These are phyloP conservation scores for Sugiyamaella smithiae DNA, from an alignment of 805 yeast species.

Conservation along the genomic window DNA sequence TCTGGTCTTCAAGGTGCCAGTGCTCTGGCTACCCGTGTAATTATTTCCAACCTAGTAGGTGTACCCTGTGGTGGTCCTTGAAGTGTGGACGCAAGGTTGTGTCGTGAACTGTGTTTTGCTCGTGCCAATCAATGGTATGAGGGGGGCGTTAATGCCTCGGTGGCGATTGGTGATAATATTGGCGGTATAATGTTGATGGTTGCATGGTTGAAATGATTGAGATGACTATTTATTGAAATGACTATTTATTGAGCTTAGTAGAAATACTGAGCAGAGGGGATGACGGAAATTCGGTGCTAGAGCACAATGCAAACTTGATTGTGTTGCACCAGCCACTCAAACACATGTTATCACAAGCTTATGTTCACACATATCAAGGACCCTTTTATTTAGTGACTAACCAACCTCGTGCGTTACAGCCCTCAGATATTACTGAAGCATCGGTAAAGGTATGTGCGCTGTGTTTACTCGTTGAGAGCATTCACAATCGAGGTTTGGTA, in stretches of 20 bases:
- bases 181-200: no score
- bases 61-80: not conserved
- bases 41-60: slow-evolving; percentile 67
- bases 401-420: slow-evolving; percentile 34
- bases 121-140: no score
- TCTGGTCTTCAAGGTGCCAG: slow-evolving; percentile 32
- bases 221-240: no score
- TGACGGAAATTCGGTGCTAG: no score
- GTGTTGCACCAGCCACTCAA: no score
- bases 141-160: no score
- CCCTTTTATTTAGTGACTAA: slow-evolving; percentile 17
- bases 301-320: not conserved
- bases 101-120: not conserved
- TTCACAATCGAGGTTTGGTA: slow-evolving; percentile 14
- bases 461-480: slow-evolving; percentile 35
- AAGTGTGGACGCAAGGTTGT: not conserved
- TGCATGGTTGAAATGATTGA: not conserved
- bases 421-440: slow-evolving; percentile 80
- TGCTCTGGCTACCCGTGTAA: slow-evolving; percentile 67
- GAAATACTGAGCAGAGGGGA: not conserved
- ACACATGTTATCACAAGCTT: no score
- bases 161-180: no score
- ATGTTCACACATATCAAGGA: no score
- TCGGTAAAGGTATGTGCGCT: slow-evolving; percentile 67
- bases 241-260: not conserved